Base-by-base conservation (phyloP, 768 basidiomycete genomes). In the Mycena haematopus region DNA sequence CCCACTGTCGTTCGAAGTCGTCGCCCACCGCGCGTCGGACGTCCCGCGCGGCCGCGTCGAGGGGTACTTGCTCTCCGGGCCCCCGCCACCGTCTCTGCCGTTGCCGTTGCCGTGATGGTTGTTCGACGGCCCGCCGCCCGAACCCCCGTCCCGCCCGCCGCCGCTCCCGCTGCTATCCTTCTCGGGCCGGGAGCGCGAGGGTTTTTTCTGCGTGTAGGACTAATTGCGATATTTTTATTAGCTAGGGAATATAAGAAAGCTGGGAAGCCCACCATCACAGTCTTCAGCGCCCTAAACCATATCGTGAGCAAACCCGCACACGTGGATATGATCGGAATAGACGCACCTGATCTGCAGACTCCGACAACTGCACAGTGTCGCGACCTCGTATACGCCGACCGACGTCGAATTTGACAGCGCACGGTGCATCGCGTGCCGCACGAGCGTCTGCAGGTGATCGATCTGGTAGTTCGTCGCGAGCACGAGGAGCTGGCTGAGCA, bases 371-470 rank as follows among this genome's bases (percentile, higher is more conserved):
- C 93, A 95, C 5, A 98, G 78, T 3, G 96, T 96, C 10, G 96
- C 93, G 11, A 97, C 95, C 73, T 97, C 95, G 72, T 98, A 98
- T 46, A 98, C 91, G 27, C 91, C 92, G 21, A 96, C 92, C 27
- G 92, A 93, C 14, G 90, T 93, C 29, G 87, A 85, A 70, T 93
- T 92, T 33, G 89, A 91, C 31, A 98, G 76, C 17, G 90, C 85
- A 22, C 89, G 87, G 71, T 99, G 96, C 89, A 99, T 93, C 6
- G 95, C 93, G 74, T 99, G 96, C 68, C 91, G 91, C n/a, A 93
- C 93, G 22, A 96, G 79, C 7, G 79, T 80, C 66, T 89, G 86
- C 21, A 99, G 78, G 71, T 96, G 88, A 3, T 81, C 73, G 55
- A 97, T 81, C 42, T 86, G 80, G 75, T 99, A 99, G 57, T 89